phyloP scores from a whole-genome alignment of 495 filamentous ascomycete species.

The Aspergillus heteromorphus region DNA sequence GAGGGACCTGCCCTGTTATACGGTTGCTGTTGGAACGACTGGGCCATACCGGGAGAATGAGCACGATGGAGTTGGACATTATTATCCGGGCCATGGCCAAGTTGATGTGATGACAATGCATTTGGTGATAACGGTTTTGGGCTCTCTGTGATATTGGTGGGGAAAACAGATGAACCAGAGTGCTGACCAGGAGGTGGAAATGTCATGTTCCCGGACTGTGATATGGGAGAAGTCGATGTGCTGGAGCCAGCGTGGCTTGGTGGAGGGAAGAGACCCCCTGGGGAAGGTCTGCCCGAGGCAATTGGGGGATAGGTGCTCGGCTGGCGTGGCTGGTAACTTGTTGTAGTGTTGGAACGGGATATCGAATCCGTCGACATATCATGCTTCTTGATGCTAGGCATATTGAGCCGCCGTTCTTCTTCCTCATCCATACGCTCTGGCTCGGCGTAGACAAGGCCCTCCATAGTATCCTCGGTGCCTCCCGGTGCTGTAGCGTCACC shows the following conservation, averaged over 20 bases:
- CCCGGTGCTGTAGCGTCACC: conserved; percentile 39
- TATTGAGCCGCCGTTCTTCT: conserved; percentile 52
- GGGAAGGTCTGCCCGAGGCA: conserved; percentile 39
- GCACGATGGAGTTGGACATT: conserved; percentile 47
- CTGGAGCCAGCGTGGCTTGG: conserved; percentile 44
- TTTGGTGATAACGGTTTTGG: conserved; percentile 81
- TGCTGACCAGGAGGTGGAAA: conserved; percentile 42
- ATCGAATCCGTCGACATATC: conserved; percentile 43
- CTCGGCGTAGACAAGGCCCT: conserved; percentile 65
- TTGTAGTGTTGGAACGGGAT: conserved; percentile 40
- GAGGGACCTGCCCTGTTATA: conserved; percentile 47
- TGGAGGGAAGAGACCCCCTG: conserved; percentile 59
- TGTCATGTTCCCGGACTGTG: conserved; percentile 43
- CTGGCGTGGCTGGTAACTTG: conserved; percentile 54
- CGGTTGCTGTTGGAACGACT: conserved; percentile 62
- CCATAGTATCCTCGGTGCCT: conserved; percentile 69
- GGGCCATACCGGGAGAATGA: conserved; percentile 64
- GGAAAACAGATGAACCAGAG: conserved; percentile 56
- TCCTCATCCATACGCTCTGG: conserved; percentile 63
- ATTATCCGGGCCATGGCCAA: conserved; percentile 47
- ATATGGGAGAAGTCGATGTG: conserved; percentile 49
- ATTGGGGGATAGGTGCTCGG: conserved; percentile 77
- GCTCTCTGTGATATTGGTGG: conserved; percentile 75
- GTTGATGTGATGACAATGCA: conserved; percentile 54
- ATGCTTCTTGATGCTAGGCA: conserved; percentile 69